Percentiles rank a stretch among this genome's conserved stretches.
These are phyloP conservation scores for Silene latifolia DNA, from an alignment of 148 eudicot species.

Conservation along the genomic window DNA sequence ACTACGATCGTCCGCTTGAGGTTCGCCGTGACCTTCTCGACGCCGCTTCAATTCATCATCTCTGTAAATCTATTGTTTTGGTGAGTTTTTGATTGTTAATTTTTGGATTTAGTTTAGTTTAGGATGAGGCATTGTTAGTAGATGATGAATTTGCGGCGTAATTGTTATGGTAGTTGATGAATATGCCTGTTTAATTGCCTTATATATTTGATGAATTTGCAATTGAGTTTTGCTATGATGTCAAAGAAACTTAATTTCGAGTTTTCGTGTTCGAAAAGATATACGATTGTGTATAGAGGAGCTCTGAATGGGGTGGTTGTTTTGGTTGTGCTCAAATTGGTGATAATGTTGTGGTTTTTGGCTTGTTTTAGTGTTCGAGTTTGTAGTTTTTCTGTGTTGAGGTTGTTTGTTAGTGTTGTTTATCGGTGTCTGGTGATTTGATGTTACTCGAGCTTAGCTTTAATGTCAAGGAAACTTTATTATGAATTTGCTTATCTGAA, in stretches of 20 bases:
- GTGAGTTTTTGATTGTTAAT: conserved; percentile 22
- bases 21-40: conserved; percentile 58
- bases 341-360: not conserved
- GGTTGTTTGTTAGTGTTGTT: not conserved
- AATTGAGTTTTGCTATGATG: not conserved
- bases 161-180: no score
- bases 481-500: not conserved
- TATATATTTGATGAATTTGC: not conserved
- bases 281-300: not conserved
- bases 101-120: not conserved
- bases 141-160: not conserved
- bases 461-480: not conserved
- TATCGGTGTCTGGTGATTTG: not conserved
- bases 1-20: conserved; percentile 73
- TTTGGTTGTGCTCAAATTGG: not conserved
- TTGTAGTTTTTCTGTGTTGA: not conserved
- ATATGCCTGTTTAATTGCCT: not conserved
- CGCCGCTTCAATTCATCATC: conserved; percentile 80
- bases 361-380: not conserved
- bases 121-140: not conserved
- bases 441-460: not conserved
- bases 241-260: no score
- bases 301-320: not conserved
- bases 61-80: conserved; percentile 96
- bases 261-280: no score